These are phyloP conservation scores for Botrytis tulipae DNA, from an alignment of 2,329 filamentous ascomycete species.

Conservation along the genomic window DNA sequence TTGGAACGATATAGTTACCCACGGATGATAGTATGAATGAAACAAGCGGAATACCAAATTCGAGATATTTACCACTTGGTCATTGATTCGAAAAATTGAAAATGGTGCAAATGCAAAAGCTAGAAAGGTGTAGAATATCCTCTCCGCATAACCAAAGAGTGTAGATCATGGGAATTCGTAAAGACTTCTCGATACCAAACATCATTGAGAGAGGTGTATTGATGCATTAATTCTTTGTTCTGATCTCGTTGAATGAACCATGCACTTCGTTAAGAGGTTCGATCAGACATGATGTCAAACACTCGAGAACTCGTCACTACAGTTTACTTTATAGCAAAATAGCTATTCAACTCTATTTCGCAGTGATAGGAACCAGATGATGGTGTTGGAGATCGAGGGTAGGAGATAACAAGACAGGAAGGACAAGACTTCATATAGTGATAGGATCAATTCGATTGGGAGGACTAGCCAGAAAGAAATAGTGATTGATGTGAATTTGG, in stretches of 20 bases:
- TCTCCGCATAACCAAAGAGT: not conserved
- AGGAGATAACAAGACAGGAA: not conserved
- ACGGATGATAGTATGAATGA: not conserved
- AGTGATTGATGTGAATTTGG: not conserved
- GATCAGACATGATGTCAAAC: not conserved
- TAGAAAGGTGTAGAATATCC: not conserved
- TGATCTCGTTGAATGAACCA: not conserved
- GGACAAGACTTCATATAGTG: not conserved
- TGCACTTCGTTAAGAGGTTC: not conserved
- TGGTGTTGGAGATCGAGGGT: not conserved
- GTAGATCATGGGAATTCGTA: not conserved
- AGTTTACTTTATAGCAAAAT: not conserved
- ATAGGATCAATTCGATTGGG: not conserved
- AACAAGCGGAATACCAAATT: not conserved
- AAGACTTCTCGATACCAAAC: not conserved
- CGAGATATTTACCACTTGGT: not conserved
- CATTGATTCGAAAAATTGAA: not conserved
- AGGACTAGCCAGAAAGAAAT: not conserved
- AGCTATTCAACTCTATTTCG: not conserved
- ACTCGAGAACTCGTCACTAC: not conserved
- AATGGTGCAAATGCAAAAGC: not conserved
- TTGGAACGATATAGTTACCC: not conserved
- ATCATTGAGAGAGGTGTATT: not conserved
- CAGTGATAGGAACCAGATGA: not conserved
- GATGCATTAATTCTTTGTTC: not conserved